Conservation (phyloP, 495 filamentous ascomycete genomes). For the Umbilicaria muhlenbergii region DNA sequence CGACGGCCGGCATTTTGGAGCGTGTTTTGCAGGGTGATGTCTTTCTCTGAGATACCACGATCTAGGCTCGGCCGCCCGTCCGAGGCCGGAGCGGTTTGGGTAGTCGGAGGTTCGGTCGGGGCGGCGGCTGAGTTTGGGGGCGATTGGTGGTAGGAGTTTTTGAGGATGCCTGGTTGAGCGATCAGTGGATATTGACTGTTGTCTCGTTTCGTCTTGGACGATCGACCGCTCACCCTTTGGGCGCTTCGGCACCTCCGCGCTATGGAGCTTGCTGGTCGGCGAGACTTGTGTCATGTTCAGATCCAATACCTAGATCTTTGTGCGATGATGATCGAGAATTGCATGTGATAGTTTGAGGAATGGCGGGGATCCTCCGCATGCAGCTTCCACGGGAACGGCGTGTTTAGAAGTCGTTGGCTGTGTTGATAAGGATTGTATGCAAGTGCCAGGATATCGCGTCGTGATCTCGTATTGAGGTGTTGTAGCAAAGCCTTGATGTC, state of each 20-base stretch:
- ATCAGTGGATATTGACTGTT: slow-evolving; percentile 1
- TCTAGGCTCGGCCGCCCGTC: slow-evolving; percentile 16
- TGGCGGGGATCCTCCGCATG: too few relatives aligned
- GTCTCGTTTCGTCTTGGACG: not conserved
- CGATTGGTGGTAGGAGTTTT: slow-evolving; percentile 62
- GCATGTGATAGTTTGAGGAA: too few relatives aligned
- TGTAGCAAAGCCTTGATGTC: too few relatives aligned
- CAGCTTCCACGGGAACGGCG: too few relatives aligned
- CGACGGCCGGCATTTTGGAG: slow-evolving; percentile 85
- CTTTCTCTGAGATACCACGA: slow-evolving; percentile 51
- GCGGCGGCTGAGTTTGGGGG: slow-evolving; percentile 27
- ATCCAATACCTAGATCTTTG: too few relatives aligned
- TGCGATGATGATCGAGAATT: too few relatives aligned
- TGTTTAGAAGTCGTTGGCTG: too few relatives aligned
- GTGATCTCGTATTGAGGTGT: too few relatives aligned
- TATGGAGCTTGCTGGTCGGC: slow-evolving; percentile 2
- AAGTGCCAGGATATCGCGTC: too few relatives aligned
- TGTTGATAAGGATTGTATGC: too few relatives aligned
- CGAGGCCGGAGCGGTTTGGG: slow-evolving; percentile 13
- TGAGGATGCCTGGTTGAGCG: slow-evolving; percentile 62
- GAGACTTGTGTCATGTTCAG: slow-evolving; percentile 4
- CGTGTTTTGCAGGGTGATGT: slow-evolving; percentile 84
- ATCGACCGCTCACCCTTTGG: slow-evolving; percentile 49
- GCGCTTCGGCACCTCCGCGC: slow-evolving; percentile 31
- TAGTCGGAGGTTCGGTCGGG: slow-evolving; percentile 14